Conservation (phyloP, 2,329 filamentous ascomycete species). For the Alternaria sp. region DNA sequence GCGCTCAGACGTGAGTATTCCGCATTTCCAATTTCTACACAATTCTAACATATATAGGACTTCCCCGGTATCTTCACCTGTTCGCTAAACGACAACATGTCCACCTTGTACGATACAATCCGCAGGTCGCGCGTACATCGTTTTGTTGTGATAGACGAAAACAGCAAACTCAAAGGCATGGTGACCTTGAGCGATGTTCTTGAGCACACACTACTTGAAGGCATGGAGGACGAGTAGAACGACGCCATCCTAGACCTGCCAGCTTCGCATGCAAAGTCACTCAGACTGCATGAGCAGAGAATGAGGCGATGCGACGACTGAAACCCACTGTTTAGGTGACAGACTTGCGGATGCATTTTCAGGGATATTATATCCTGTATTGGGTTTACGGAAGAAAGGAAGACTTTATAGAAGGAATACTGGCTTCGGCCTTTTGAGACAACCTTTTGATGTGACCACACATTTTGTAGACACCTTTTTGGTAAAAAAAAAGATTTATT, state of each 20-base stretch:
- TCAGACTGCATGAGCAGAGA: slow-evolving; percentile 5
- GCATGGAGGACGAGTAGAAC: slow-evolving; percentile 63
- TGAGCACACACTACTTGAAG: slow-evolving; percentile 87
- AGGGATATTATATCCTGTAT: not conserved
- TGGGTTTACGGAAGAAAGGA: not conserved
- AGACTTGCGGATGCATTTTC: not conserved
- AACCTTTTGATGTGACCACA: no score
- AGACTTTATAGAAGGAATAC: not conserved
- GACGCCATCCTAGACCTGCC: slow-evolving; percentile 11
- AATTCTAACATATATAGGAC: slow-evolving; percentile 63
- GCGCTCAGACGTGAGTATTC: slow-evolving; percentile 71
- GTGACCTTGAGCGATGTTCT: slow-evolving; percentile 96
- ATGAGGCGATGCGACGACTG: slow-evolving; percentile 14
- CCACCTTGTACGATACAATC: slow-evolving; percentile 96
- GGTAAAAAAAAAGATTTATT: no score
- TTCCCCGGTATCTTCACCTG: slow-evolving; percentile 98
- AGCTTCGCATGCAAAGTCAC: slow-evolving; percentile 11
- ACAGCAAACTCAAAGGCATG: slow-evolving; percentile 83
- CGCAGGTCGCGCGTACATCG: slow-evolving; percentile 94
- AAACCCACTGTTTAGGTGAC: not conserved
- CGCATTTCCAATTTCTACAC: not conserved
- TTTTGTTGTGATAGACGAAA: slow-evolving; percentile 90
- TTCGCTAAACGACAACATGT: slow-evolving; percentile 86
- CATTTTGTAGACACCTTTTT: no score
- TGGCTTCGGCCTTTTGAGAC: no score